Percentiles rank a stretch among this genome's conserved stretches.
phyloP scores from a whole-genome alignment of 495 filamentous ascomycete genomes.

The Evernia prunastri region DNA sequence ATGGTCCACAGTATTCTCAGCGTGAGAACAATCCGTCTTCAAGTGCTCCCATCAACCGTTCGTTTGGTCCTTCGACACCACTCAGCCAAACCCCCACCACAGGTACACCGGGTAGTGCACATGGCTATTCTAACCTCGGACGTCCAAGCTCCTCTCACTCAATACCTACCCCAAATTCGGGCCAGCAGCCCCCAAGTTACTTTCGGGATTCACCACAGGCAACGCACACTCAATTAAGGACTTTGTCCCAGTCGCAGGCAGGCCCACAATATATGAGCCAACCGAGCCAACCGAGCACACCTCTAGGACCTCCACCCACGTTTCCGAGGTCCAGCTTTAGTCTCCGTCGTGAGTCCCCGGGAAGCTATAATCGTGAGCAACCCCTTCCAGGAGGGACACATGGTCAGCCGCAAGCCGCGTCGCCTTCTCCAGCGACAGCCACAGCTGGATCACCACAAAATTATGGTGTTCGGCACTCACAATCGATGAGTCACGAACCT shows the following conservation, averaged over 20 bases:
- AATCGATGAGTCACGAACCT: conserved; percentile 9
- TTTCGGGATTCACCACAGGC: conserved; percentile 41
- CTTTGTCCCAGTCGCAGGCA: conserved; percentile 38
- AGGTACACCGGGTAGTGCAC: conserved; percentile 23
- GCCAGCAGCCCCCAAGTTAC: conserved; percentile 29
- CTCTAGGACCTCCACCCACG: conserved; percentile 40
- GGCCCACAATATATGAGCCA: conserved; percentile 37
- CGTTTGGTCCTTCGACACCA: conserved; percentile 29
- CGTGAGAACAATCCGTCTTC: conserved; percentile 30
- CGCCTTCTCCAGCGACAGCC: conserved; percentile 10
- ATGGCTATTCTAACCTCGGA: conserved; percentile 34
- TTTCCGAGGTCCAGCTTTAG: conserved; percentile 26
- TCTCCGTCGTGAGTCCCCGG: conserved; percentile 21
- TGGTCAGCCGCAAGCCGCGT: conserved; percentile 14
- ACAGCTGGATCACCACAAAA: conserved; percentile 12
- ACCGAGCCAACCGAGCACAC: conserved; percentile 44
- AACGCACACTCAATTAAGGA: conserved; percentile 33
- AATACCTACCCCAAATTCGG: conserved; percentile 37
- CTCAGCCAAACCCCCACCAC: conserved; percentile 24
- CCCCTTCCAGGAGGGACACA: conserved; percentile 38
- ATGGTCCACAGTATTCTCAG: conserved; percentile 34
- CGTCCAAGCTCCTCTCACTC: conserved; percentile 46
- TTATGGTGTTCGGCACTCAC: conserved; percentile 8
- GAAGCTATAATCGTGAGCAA: conserved; percentile 30
- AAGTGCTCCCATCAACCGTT: conserved; percentile 30